Evolutionary conservation across 495 filamentous ascomycete species (phyloP).

Genomic region (Bryoglossum gracile): DNA sequence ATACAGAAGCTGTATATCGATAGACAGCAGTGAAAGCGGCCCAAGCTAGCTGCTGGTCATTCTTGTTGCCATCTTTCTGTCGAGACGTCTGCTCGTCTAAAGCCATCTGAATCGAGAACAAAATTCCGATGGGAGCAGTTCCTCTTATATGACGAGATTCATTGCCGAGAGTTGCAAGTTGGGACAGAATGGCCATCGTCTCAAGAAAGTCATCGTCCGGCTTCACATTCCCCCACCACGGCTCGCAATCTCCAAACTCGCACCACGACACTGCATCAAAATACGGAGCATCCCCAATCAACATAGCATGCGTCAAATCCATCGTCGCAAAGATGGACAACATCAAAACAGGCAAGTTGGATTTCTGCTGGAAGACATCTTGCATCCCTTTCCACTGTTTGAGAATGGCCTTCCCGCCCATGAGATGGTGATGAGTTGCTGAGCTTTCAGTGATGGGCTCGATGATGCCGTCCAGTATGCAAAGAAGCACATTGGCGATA

Average conservation of each 20-base stretch:
- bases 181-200: conserved; percentile 22
- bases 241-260: conserved; percentile 16
- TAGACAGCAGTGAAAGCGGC: conserved; percentile 19
- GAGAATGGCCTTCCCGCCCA: conserved; percentile 32
- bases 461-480: conserved; percentile 34
- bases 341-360: conserved; percentile 30
- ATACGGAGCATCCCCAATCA: conserved; percentile 24
- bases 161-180: conserved; percentile 15
- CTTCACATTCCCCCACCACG: conserved; percentile 23
- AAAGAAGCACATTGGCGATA: conserved; percentile 33
- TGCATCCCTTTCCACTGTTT: conserved; percentile 27
- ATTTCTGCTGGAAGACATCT: conserved; percentile 19
- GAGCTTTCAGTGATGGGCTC: conserved; percentile 30
- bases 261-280: conserved; percentile 19
- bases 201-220: conserved; percentile 21
- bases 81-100: conserved; percentile 14
- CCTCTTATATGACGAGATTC: conserved; percentile 11
- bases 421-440: conserved; percentile 30
- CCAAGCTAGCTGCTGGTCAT: conserved; percentile 12
- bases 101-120: conserved; percentile 18
- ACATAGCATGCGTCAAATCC: conserved; percentile 29
- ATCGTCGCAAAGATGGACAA: conserved; percentile 34
- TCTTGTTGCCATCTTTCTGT: background rate
- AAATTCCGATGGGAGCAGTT: conserved; percentile 14
- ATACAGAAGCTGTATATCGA: conserved; percentile 21